Conservation (phyloP, 352 stramenopile genomes). For the Phytophthora pinifolia region DNA sequence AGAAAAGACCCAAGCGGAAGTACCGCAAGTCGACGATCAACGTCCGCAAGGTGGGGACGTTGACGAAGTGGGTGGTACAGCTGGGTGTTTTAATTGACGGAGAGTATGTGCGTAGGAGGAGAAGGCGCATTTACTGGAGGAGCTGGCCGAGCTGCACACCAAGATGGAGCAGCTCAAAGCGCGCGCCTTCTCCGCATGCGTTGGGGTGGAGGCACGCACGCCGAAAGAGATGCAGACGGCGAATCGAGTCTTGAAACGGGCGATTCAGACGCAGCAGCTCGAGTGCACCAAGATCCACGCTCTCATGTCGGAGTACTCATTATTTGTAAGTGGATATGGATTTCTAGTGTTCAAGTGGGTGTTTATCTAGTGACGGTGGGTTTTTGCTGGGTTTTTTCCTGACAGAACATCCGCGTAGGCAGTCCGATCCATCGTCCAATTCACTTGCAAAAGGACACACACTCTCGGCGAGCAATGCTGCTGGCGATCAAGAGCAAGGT, state of each 20-base stretch:
- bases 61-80: not conserved
- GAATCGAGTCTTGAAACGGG: constrained; percentile 29
- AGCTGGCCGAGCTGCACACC: constrained; percentile 30
- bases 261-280: constrained; percentile 31
- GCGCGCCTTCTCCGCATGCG: constrained; percentile 18
- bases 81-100: constrained; percentile 10
- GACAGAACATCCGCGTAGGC: constrained; percentile 33
- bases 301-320: constrained; percentile 38
- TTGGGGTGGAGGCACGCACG: constrained; percentile 14
- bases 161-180: constrained; percentile 31
- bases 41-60: constrained; percentile 23
- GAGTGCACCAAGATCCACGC: constrained; percentile 32
- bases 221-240: constrained; percentile 28
- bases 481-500: constrained; percentile 30
- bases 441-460: constrained; percentile 25
- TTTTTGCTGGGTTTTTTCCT: constrained; percentile 6
- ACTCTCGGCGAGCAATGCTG: constrained; percentile 19
- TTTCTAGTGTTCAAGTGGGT: not conserved
- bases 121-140: constrained; percentile 33
- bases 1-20: constrained; percentile 30
- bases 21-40: constrained; percentile 37
- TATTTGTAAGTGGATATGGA: constrained; percentile 25
- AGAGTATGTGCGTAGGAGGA: constrained; percentile 23
- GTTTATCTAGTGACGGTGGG: not conserved
- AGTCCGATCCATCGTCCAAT: constrained; percentile 36